Percentiles rank a stretch among this genome's conserved stretches.
Evolutionary conservation across 2,329 filamentous ascomycete species (phyloP).

Genomic region (Curvularia eragrostidis): DNA sequence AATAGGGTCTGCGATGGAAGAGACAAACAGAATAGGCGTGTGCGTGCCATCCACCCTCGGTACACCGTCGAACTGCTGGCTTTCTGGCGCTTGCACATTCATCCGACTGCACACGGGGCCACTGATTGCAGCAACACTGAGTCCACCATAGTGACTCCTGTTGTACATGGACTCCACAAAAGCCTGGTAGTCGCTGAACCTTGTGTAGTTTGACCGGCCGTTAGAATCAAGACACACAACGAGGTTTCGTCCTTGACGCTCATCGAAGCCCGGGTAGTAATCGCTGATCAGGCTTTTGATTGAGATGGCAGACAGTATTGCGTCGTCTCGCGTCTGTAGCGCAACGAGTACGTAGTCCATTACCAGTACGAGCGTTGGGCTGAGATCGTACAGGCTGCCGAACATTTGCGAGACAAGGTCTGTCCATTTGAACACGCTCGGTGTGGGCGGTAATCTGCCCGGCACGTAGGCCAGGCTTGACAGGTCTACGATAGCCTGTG

Average conservation of each 20-base stretch:
- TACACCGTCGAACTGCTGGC: constrained; percentile 27
- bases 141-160: constrained; percentile 16
- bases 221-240: constrained; percentile 1
- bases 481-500: neutral
- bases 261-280: neutral
- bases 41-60: constrained; percentile 12
- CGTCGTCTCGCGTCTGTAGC: constrained; percentile 14
- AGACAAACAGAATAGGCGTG: constrained; percentile 23
- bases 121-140: constrained; percentile 10
- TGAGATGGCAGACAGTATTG: neutral
- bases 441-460: neutral
- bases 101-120: constrained; percentile 24
- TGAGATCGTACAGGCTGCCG: neutral
- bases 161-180: constrained; percentile 8
- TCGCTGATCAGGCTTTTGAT: constrained; percentile 11
- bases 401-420: neutral
- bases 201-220: neutral
- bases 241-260: neutral
- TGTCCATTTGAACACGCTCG: neutral
- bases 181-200: neutral
- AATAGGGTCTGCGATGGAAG: constrained; percentile 57
- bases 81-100: constrained; percentile 23
- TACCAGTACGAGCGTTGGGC: neutral
- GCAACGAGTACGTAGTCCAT: neutral
- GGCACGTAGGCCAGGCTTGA: neutral